Percentiles rank a stretch among this genome's conserved stretches.
phyloP scores from a whole-genome alignment of 208 protist genomes.

The Crithidia sp. region DNA sequence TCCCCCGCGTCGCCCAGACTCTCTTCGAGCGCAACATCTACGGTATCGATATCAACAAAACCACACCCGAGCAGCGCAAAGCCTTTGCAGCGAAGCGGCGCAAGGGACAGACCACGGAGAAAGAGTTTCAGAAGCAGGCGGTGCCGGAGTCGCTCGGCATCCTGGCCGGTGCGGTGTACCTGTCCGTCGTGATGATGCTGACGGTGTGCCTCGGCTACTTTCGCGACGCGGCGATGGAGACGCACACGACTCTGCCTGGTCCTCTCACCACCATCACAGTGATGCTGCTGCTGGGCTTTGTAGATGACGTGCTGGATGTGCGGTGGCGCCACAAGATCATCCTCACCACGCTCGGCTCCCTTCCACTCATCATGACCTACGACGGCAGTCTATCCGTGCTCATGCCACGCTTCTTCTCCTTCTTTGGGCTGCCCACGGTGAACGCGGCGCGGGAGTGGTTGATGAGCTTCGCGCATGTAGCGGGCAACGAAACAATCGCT shows the following conservation, averaged over 20 bases:
- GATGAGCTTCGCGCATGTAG: slow-evolving; percentile 2
- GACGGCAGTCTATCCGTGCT: slow-evolving; percentile 89
- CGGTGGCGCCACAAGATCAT: slow-evolving; percentile 98
- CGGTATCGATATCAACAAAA: slow-evolving; percentile 97
- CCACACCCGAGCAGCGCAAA: slow-evolving; percentile 64
- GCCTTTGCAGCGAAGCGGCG: slow-evolving; percentile 50
- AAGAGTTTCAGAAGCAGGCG: slow-evolving; percentile 42
- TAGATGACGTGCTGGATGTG: slow-evolving; percentile 99
- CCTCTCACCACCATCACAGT: slow-evolving; percentile 96
- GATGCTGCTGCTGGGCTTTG: slow-evolving; percentile 99
- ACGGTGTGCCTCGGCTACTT: slow-evolving; percentile 40
- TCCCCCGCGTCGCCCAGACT: slow-evolving; percentile 54
- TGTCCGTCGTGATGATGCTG: slow-evolving; percentile 67
- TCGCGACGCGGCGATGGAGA: slow-evolving; percentile 29
- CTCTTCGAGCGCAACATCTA: slow-evolving; percentile 89
- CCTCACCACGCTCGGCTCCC: slow-evolving; percentile 94
- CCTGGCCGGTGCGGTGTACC: slow-evolving; percentile 72
- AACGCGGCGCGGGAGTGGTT: slow-evolving; percentile 22
- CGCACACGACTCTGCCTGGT: slow-evolving; percentile 64
- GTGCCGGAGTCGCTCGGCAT: slow-evolving; percentile 86
- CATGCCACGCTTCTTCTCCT: slow-evolving; percentile 72
- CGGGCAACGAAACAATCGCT: background rate
- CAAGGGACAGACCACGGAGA: slow-evolving; percentile 27
- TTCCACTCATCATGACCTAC: slow-evolving; percentile 95
- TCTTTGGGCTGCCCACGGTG: slow-evolving; percentile 21